Percentiles rank a stretch among this genome's conserved stretches.
Evolutionary conservation across 257 asterid species (phyloP).

Genomic region (Dorcoceras hygrometricum): DNA sequence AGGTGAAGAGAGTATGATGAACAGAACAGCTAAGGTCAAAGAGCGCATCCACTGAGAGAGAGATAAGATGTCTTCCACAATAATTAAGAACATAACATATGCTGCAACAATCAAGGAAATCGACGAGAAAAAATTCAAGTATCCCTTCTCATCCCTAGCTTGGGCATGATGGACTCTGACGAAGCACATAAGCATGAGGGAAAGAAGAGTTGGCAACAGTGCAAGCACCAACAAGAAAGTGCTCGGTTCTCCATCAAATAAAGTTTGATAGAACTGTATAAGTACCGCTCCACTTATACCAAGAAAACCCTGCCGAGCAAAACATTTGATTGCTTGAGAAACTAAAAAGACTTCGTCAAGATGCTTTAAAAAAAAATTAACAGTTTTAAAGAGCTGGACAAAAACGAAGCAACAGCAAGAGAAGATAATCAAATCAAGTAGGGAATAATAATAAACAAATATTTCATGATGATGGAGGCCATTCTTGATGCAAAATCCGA

Average conservation of each 20-base stretch:
- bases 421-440: no score
- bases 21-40: slow-evolving; percentile 45
- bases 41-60: slow-evolving; percentile 47
- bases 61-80: slow-evolving; percentile 42
- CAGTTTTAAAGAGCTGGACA: no score
- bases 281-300: slow-evolving; percentile 93
- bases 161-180: slow-evolving; percentile 48
- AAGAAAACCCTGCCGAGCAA: slow-evolving; percentile 70
- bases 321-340: neutral
- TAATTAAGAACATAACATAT: slow-evolving; percentile 60
- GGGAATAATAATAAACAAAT: neutral
- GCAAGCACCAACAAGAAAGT: slow-evolving; percentile 77
- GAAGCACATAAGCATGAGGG: slow-evolving; percentile 62
- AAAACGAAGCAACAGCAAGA: no score
- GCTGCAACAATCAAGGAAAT: slow-evolving; percentile 57
- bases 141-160: slow-evolving; percentile 40
- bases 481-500: neutral
- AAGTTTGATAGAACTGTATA: slow-evolving; percentile 67
- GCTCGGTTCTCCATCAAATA: slow-evolving; percentile 66
- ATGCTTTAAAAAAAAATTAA: no score
- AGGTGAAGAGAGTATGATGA: slow-evolving; percentile 63
- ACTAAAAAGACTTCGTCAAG: neutral
- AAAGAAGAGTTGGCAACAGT: slow-evolving; percentile 51
- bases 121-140: slow-evolving; percentile 59
- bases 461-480: neutral